These are phyloP conservation scores for Globisporangium sylvaticum DNA, from an alignment of 352 stramenopile genomes.

Conservation along the genomic window DNA sequence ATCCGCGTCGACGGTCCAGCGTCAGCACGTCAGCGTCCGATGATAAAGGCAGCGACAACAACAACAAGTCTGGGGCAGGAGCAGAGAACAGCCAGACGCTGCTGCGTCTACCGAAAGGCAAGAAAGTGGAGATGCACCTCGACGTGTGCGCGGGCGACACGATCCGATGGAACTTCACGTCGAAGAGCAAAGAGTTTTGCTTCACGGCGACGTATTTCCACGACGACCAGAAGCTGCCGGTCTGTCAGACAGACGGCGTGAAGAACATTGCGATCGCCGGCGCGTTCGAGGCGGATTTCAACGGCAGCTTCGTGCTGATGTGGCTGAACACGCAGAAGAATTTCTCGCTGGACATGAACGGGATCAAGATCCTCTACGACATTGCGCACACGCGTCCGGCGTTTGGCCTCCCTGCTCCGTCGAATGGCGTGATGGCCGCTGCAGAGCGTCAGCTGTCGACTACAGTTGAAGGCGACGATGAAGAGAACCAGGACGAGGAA, in stretches of 20 bases:
- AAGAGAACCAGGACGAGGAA: background rate
- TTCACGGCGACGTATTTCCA: slow-evolving; percentile 62
- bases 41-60: background rate
- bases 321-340: slow-evolving; percentile 73
- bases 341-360: slow-evolving; percentile 53
- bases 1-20: slow-evolving; percentile 5
- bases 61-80: slow-evolving; percentile 7
- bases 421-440: slow-evolving; percentile 2
- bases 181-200: slow-evolving; percentile 55
- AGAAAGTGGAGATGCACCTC: slow-evolving; percentile 79
- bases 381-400: slow-evolving; percentile 44
- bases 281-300: slow-evolving; percentile 40
- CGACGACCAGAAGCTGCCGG: slow-evolving; percentile 40
- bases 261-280: slow-evolving; percentile 63
- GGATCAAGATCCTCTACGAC: slow-evolving; percentile 60
- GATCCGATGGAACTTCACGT: slow-evolving; percentile 58
- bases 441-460: background rate
- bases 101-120: slow-evolving; percentile 47
- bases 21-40: background rate
- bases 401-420: slow-evolving; percentile 1
- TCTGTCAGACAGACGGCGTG: slow-evolving; percentile 56
- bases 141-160: slow-evolving; percentile 63
- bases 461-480: slow-evolving; percentile 13
- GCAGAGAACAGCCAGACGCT: slow-evolving; percentile 8
- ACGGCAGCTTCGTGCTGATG: slow-evolving; percentile 70